Conservation (phyloP, 306 rosid genomes). For the Dicorynia guianensis region DNA sequence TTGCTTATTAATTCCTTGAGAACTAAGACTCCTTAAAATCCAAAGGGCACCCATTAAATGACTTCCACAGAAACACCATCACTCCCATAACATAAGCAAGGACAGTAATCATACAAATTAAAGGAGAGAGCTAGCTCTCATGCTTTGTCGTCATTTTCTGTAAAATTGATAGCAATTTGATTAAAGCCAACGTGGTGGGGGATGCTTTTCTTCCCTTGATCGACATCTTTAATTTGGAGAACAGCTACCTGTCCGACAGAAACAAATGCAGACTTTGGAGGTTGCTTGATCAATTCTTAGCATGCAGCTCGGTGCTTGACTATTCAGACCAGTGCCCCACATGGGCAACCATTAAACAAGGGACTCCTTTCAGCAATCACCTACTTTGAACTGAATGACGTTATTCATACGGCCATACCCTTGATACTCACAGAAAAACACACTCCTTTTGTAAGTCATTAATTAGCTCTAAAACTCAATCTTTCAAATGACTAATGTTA, state of each 20-base stretch:
- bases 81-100: not conserved
- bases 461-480: no score
- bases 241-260: no score
- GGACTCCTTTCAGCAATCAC: not conserved
- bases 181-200: not conserved
- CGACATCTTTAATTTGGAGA: not conserved
- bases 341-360: constrained; percentile 12
- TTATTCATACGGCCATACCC: no score
- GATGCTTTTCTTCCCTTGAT: not conserved
- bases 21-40: constrained; percentile 23
- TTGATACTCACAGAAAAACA: no score
- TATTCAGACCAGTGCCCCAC: constrained; percentile 23
- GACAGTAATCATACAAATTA: constrained; percentile 26
- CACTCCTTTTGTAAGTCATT: no score
- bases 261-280: not conserved
- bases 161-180: not conserved
- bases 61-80: constrained; percentile 5
- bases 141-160: not conserved
- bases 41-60: constrained; percentile 5
- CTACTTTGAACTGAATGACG: not conserved
- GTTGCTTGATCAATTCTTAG: not conserved
- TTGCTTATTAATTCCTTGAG: constrained; percentile 32
- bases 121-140: not conserved
- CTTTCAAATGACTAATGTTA: no score
- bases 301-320: constrained; percentile 13